phyloP scores from a whole-genome alignment of 495 filamentous ascomycete genomes.

The Rostrohypoxylon terebratum region DNA sequence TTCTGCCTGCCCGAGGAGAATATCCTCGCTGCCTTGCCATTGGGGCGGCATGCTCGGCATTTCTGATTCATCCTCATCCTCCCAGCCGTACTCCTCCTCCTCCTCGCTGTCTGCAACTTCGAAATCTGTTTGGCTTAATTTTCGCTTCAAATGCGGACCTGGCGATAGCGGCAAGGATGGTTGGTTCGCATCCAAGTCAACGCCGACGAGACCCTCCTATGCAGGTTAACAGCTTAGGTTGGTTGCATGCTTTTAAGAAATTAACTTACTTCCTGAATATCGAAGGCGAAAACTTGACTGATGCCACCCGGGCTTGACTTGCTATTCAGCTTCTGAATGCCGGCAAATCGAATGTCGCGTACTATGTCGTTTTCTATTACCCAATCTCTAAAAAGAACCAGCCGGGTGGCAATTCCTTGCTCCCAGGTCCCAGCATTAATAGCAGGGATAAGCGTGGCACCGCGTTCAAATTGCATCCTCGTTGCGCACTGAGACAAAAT shows the following conservation, averaged over 20 bases:
- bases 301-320: slow-evolving; percentile 44
- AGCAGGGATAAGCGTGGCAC: slow-evolving; percentile 76
- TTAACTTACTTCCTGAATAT: slow-evolving; percentile 53
- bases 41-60: slow-evolving; percentile 61
- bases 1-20: slow-evolving; percentile 55
- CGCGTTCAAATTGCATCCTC: slow-evolving; percentile 67
- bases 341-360: slow-evolving; percentile 53
- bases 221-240: slow-evolving; percentile 26
- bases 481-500: slow-evolving; percentile 78
- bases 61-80: slow-evolving; percentile 59
- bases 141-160: slow-evolving; percentile 56
- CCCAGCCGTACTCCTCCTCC: slow-evolving; percentile 66
- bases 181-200: slow-evolving; percentile 44
- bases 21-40: slow-evolving; percentile 65
- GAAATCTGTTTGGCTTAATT: slow-evolving; percentile 56
- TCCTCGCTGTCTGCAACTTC: slow-evolving; percentile 65
- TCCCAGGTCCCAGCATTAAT: slow-evolving; percentile 79
- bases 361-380: slow-evolving; percentile 43
- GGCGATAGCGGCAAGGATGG: slow-evolving; percentile 45
- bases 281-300: slow-evolving; percentile 55
- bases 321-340: slow-evolving; percentile 60
- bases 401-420: slow-evolving; percentile 69
- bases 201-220: slow-evolving; percentile 43
- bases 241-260: neutral
- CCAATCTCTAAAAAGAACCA: slow-evolving; percentile 80